These are phyloP conservation scores for Spiraea crenata DNA, from an alignment of 331 rosid species.

Conservation along the genomic window DNA sequence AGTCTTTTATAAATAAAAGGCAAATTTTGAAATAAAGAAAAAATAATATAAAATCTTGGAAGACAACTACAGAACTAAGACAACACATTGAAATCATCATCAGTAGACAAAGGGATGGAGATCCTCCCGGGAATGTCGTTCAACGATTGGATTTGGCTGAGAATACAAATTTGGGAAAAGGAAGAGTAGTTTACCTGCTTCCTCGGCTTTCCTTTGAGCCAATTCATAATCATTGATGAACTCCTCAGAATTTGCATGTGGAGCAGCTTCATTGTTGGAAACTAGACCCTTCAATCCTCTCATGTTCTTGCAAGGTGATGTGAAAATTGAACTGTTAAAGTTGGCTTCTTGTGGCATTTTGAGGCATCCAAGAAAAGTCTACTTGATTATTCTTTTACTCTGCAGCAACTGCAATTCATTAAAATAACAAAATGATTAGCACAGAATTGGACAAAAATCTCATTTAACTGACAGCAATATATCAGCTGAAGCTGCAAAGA, in stretches of 20 bases:
- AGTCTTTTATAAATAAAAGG: too few species aligned
- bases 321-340: conserved; percentile 32
- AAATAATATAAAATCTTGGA: too few species aligned
- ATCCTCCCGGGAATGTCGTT: too few species aligned
- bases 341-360: conserved; percentile 77
- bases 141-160: too few species aligned
- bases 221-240: conserved; percentile 76
- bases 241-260: conserved; percentile 51
- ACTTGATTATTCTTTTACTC: not conserved
- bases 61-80: too few species aligned
- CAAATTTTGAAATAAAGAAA: too few species aligned
- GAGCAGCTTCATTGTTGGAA: conserved; percentile 43
- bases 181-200: conserved; percentile 61
- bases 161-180: too few species aligned
- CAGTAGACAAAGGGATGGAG: too few species aligned
- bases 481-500: too few species aligned
- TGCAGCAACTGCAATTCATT: conserved; percentile 2
- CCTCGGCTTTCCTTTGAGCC: conserved; percentile 97
- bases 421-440: not conserved
- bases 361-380: conserved; percentile 5
- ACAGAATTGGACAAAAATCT: conserved; percentile 10
- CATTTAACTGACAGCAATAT: not conserved
- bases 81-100: too few species aligned
- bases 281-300: conserved; percentile 77
- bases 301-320: conserved; percentile 72